Evolutionary conservation across 352 stramenopile species (phyloP), one percentile per base, ranked within the genome.

Genomic region (Phytophthora pseudosyringae): DNA sequence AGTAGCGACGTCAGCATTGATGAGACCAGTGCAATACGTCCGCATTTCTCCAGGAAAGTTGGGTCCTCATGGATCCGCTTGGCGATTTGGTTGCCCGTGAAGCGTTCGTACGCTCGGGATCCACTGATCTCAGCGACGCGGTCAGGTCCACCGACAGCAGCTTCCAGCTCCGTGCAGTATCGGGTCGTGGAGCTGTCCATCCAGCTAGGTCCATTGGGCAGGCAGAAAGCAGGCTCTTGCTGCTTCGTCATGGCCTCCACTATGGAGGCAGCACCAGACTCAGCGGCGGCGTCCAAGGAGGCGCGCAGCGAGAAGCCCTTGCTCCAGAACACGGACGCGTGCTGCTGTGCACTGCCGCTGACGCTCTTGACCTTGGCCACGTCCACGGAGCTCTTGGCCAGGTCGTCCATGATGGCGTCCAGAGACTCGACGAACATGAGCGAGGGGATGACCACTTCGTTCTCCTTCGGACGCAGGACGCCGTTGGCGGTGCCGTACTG

Each of bases 341-440:
- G 88, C 59, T 96, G 88, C 61, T 96, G 86, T 1, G 83, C 88
- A 57, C 85, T 93, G 5, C 88, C 88, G 21, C 81, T 91, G 38
- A 95, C 69, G 12, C 64, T 81, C 18, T 71, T 70, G 45, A 95
- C 69, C 51, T 86, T 75, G 26, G 56, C 28, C 31, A 94, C 45
- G 11, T 84, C 64, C 46, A 73, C 62, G 3, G 54, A 13, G 15
- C 35, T 50, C 66, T 64, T 45, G 33, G 41, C 41, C 36, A 95
- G 65, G 21, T 87, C 68, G 1, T 59, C 52, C 35, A 96, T 59
- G 52, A 89, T 80, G 35, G 77, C 73, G 29, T 96, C 88, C 43
- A 95, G 68, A 9, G 84, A 84, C 28, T 95, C 87, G 28, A 94
- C 76, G 43, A 94, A 89, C 73, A 95, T 88, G 35, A 89, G 71